These are phyloP conservation scores for Picocystis sp. DNA, from an alignment of 163 green algal species.

Conservation along the genomic window DNA sequence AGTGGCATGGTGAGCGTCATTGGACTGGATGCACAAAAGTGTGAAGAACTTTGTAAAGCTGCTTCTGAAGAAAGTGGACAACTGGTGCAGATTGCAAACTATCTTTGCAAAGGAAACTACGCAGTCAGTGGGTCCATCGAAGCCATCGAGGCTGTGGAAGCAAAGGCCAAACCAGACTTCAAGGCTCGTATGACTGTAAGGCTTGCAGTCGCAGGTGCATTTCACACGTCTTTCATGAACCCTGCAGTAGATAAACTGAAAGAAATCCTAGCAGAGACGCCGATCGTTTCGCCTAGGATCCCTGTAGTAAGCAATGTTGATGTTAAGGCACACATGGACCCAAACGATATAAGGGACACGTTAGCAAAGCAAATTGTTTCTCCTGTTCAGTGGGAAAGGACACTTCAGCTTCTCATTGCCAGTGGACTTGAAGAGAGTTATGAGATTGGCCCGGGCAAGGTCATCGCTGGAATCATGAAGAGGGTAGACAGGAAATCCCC, in stretches of 20 bases:
- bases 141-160: constrained; percentile 62
- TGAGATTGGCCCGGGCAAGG: constrained; percentile 91
- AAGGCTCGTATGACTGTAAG: constrained; percentile 47
- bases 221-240: constrained; percentile 91
- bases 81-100: constrained; percentile 89
- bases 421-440: constrained; percentile 69
- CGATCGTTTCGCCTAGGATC: constrained; percentile 54
- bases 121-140: constrained; percentile 72
- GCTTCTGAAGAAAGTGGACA: constrained; percentile 26
- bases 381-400: constrained; percentile 91
- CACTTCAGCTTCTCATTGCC: constrained; percentile 62
- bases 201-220: constrained; percentile 88
- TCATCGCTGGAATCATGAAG: constrained; percentile 90
- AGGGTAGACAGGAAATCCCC: constrained; percentile 74
- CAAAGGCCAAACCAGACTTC: constrained; percentile 66
- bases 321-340: constrained; percentile 79
- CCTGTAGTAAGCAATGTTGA: constrained; percentile 97
- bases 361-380: constrained; percentile 68
- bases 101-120: constrained; percentile 94
- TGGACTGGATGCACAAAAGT: constrained; percentile 72
- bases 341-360: constrained; percentile 73
- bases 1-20: constrained; percentile 93
- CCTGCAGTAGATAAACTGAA: constrained; percentile 72
- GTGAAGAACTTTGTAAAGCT: constrained; percentile 32
- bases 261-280: constrained; percentile 51